A percentile compares a stretch with the other conserved stretches of the same genome.
Evolutionary conservation across 345 rosid species (phyloP).

Genomic region (Lumnitzera littorea): DNA sequence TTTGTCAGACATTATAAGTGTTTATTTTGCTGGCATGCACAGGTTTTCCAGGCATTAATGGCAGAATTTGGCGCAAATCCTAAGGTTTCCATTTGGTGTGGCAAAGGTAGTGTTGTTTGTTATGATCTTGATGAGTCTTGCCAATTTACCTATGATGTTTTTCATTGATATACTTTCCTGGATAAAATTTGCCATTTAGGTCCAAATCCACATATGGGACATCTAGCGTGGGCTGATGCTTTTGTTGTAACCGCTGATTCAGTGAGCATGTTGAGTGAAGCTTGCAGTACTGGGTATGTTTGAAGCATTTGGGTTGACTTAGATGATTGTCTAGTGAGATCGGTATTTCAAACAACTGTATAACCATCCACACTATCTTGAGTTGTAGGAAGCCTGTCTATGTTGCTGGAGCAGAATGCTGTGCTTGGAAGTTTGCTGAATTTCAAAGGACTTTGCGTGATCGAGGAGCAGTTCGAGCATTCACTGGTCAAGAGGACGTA

Average conservation of each 20-base stretch:
- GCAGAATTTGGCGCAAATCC: conserved; percentile 45
- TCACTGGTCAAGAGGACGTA: conserved; percentile 83
- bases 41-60: conserved; percentile 50
- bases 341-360: neutral
- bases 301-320: neutral
- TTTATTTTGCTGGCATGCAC: conserved; percentile 11
- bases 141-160: neutral
- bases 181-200: conserved; percentile 24
- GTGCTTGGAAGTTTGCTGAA: conserved; percentile 81
- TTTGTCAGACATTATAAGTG: neutral
- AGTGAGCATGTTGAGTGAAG: conserved; percentile 94
- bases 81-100: conserved; percentile 72
- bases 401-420: conserved; percentile 66
- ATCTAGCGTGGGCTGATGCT: conserved; percentile 90
- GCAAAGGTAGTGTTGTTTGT: conserved; percentile 46
- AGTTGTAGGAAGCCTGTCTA: conserved; percentile 77
- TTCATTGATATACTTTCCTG: neutral
- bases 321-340: neutral
- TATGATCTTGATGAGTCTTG: neutral
- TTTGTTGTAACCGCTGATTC: conserved; percentile 93
- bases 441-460: conserved; percentile 66
- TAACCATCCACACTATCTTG: neutral
- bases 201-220: conserved; percentile 84
- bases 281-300: conserved; percentile 86
- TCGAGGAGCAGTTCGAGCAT: conserved; percentile 62